Base-by-base conservation (phyloP, 208 protist species). In the Leishmania aethiopica region DNA sequence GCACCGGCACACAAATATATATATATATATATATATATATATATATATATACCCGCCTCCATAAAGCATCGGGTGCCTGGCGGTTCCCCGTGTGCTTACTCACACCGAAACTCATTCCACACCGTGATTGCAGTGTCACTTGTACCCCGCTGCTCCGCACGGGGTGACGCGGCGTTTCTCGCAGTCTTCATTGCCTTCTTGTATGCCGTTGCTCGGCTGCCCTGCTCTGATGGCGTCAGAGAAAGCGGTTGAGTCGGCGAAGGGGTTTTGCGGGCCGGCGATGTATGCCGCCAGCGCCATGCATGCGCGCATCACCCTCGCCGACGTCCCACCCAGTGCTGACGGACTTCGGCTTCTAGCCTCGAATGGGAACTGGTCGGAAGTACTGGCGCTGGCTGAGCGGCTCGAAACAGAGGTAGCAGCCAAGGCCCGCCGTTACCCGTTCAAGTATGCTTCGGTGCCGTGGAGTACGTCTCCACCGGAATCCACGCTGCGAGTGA, bases 351-450 rank as follows among this genome's bases (percentile, higher is more conserved):
- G 85, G 5, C 22, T 85, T 25, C 76, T 94, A 11, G 92, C 94
- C 0, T 85, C 90, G 0, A 87, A 94, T 76, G 95, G 89, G 1
- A 90, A 94, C 72, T 97, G 93, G 93, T 89, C 85, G 5, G 87
- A 84, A n/a, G 93, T 96, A 6, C 72, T 90, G 67, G 19, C 79
- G 32, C 75, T 96, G 28, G 92, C 93, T 13, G 82, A 91, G 66
- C 84, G 88, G 72, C 78, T 97, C 42, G 89, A 90, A 64, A 84
- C 87, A n/a, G 79, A 87, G 22, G 86, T 77, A 28, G 80, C 84
- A 10, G 77, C 78, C 28, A 79, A 86, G 62, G 86, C 80, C 51
- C 53, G 32, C 15, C 40, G 77, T n/a, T 71, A 80, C 55, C 78
- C 75, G 22, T 32, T 42, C 25, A 57, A 73, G 78, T 82, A 80